Evolutionary conservation across 2,329 filamentous ascomycete species (phyloP), one percentile per base, ranked within the genome.

Genomic region (Cladosporium sphaerospermum): DNA sequence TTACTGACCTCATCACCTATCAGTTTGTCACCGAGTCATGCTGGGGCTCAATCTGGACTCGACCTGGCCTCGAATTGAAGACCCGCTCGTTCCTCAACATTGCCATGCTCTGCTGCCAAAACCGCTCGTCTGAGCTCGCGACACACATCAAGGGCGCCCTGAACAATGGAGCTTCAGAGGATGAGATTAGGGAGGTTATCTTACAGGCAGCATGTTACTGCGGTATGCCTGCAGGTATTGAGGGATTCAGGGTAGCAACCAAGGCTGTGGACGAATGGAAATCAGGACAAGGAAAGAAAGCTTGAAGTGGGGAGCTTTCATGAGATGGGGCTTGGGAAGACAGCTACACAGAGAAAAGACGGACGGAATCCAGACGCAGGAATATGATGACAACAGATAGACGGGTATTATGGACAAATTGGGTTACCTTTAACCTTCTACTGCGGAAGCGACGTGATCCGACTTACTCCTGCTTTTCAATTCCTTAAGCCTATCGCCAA

Each of bases 41-140:
- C 69, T 86, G 82, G 83, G 82, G 82, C 11, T 76, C 76, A 54
- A 76, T 78, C 23, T 86, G 83, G 83, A 78, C 78, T 3, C 76
- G 83, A 7, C 81, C 81, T 0, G 83, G 82, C 0, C 75, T 86
- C 8, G 76, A 79, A 34, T 75, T 77, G 55, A 82, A 84, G 64
- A 78, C 81, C 59, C 75, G 83, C 44, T 80, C 75, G 50, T 71
- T 86, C 52, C 69, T 86, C 50, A 85, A 85, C 64, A 80, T 85
- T 45, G 81, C 77, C 45, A 84, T 86, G 78, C 71, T 86, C 43
- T 80, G 79, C 65, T 80, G 80, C 3, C 71, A 84, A 56, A 84
- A 84, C 60, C 73, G 79, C 4, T 73, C 71, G 5, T 75, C 78
- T 0, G 83, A 86, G 63, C 70, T 86, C 53, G 81, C 73, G 0